A percentile compares a stretch with the other conserved stretches of the same genome.
Evolutionary conservation across 768 basidiomycete genomes (phyloP).

Genomic region (Cystofilobasidium ferigula): DNA sequence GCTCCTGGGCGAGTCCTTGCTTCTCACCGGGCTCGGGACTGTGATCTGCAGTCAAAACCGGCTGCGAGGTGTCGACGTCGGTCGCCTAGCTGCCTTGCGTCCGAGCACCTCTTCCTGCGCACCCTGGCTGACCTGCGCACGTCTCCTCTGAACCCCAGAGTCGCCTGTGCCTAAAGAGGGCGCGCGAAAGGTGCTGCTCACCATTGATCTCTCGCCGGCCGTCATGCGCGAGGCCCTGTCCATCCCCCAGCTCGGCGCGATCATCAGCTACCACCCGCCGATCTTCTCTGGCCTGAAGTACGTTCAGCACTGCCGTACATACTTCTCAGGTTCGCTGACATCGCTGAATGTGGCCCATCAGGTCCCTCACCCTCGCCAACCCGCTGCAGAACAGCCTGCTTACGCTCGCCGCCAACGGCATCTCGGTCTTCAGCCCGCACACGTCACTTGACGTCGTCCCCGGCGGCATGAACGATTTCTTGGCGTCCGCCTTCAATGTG

Average conservation of each 20-base stretch:
- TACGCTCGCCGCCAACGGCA: slow-evolving; percentile 64
- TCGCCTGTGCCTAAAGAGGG: slow-evolving; percentile 9
- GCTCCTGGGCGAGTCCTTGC: slow-evolving; percentile 17
- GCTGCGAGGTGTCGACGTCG: too few relatives aligned
- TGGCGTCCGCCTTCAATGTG: slow-evolving; percentile 18
- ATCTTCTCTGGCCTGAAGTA: slow-evolving; percentile 60
- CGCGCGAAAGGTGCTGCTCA: slow-evolving; percentile 36
- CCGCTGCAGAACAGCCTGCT: slow-evolving; percentile 72
- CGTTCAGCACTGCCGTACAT: not conserved
- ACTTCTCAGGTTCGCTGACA: not conserved
- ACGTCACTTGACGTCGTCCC: slow-evolving; percentile 73
- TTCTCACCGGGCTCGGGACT: not conserved
- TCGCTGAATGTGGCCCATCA: not conserved
- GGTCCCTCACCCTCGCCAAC: slow-evolving; percentile 61
- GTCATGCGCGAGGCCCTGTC: slow-evolving; percentile 39
- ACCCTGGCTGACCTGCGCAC: not conserved
- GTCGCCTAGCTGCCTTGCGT: too few relatives aligned
- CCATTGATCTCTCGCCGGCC: slow-evolving; percentile 36
- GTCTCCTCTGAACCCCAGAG: slow-evolving; percentile 1
- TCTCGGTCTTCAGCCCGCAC: slow-evolving; percentile 80
- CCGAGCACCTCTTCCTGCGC: not conserved
- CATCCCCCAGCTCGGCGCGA: slow-evolving; percentile 30
- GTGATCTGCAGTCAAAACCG: too few relatives aligned
- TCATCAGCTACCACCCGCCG: slow-evolving; percentile 75
- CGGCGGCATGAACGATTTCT: slow-evolving; percentile 79